A percentile compares a stretch with the other conserved stretches of the same genome.
These are phyloP conservation scores for Cicer cuneatum DNA, from an alignment of 306 rosid species.

Conservation along the genomic window DNA sequence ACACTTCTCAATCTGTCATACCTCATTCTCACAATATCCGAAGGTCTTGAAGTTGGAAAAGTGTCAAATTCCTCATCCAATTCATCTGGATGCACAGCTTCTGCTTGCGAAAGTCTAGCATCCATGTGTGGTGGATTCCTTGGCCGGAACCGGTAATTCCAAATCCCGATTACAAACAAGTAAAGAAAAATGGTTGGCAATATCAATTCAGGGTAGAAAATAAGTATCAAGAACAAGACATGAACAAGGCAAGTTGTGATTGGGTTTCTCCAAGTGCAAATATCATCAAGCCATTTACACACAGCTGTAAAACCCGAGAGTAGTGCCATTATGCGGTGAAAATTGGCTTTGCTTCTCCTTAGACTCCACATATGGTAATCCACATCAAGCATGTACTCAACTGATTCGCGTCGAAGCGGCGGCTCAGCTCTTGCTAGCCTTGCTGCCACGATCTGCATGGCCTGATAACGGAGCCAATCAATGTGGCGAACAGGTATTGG, in stretches of 20 bases:
- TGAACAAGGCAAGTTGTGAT: slow-evolving; percentile 85
- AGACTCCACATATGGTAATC: slow-evolving; percentile 88
- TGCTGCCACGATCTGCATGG: slow-evolving; percentile 83
- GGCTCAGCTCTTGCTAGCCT: slow-evolving; percentile 82
- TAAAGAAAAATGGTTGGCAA: slow-evolving; percentile 86
- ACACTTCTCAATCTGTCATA: slow-evolving; percentile 86
- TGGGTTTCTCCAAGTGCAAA: slow-evolving; percentile 91
- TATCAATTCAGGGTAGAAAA: slow-evolving; percentile 88
- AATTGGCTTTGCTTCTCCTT: slow-evolving; percentile 93
- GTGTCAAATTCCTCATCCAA: slow-evolving; percentile 91
- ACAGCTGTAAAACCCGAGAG: slow-evolving; percentile 62
- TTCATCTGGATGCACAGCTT: slow-evolving; percentile 69
- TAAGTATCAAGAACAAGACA: slow-evolving; percentile 72
- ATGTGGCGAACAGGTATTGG: slow-evolving; percentile 75
- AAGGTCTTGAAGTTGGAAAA: slow-evolving; percentile 63
- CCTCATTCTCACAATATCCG: slow-evolving; percentile 84
- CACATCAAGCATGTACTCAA: slow-evolving; percentile 93
- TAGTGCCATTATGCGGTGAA: slow-evolving; percentile 74
- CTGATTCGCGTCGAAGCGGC: slow-evolving; percentile 81
- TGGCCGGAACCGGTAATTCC: slow-evolving; percentile 87
- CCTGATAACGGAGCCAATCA: slow-evolving; percentile 86
- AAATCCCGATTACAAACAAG: slow-evolving; percentile 80
- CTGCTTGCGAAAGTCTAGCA: slow-evolving; percentile 87
- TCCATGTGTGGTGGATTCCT: slow-evolving; percentile 97
- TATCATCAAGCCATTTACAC: slow-evolving; percentile 72